Evolutionary conservation across 2,329 filamentous ascomycete species (phyloP).

Genomic region (Periconia macrospinosa): DNA sequence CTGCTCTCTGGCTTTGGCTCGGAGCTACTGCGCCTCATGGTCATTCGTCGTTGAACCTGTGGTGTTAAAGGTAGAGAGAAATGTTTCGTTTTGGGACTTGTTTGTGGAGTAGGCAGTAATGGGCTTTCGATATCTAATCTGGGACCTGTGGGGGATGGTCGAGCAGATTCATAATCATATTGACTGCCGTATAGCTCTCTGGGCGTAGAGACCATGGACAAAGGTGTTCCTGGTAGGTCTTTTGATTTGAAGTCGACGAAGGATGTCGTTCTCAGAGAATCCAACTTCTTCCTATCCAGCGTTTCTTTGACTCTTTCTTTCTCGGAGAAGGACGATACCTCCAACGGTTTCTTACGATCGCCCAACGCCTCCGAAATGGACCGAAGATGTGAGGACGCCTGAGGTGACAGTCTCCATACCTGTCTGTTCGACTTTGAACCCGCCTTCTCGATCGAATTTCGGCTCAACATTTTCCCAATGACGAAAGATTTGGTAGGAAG

Average conservation of each 20-base stretch:
- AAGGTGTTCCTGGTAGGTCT: conserved; percentile 24
- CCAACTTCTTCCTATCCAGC: conserved; percentile 22
- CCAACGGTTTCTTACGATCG: neutral
- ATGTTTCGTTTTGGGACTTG: conserved; percentile 6
- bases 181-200: conserved; percentile 26
- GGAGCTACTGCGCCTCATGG: conserved; percentile 31
- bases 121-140: neutral
- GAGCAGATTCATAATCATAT: neutral
- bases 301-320: conserved; percentile 26
- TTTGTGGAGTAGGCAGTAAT: neutral
- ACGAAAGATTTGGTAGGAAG: conserved; percentile 9
- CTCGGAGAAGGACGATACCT: conserved; percentile 17
- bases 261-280: conserved; percentile 26
- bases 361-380: conserved; percentile 6
- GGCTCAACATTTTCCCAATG: conserved; percentile 11
- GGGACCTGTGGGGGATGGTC: neutral
- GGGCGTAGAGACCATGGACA: conserved; percentile 33
- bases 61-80: conserved; percentile 19
- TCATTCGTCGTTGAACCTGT: conserved; percentile 3
- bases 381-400: neutral
- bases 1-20: neutral
- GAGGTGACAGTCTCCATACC: conserved; percentile 13
- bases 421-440: conserved; percentile 11
- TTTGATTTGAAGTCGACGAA: conserved; percentile 19
- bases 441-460: conserved; percentile 11